phyloP scores from a whole-genome alignment of 495 filamentous ascomycete genomes.

The Lepidopterella palustris region DNA sequence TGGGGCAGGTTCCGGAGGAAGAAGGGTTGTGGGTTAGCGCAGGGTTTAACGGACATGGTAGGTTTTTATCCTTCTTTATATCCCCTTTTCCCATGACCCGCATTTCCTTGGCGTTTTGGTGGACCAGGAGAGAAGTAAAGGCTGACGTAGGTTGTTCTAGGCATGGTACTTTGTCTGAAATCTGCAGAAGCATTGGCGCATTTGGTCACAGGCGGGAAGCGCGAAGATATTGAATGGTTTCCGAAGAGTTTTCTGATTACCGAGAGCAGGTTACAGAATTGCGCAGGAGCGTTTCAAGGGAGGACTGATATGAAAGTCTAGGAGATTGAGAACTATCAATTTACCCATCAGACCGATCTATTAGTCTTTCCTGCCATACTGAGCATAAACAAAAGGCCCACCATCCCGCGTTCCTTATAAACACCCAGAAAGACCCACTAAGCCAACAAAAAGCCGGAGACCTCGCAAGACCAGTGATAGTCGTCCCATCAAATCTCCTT shows the following conservation, averaged over 20 bases:
- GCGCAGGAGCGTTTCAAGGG: constrained; percentile 39
- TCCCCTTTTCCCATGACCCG: not conserved
- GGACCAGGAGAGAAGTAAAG: too few relatives aligned
- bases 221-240: constrained; percentile 43
- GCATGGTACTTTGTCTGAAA: constrained; percentile 52
- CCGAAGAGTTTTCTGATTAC: constrained; percentile 44
- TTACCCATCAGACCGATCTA: too few relatives aligned
- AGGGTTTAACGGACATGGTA: constrained; percentile 53
- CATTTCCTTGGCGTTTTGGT: not conserved
- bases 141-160: not conserved
- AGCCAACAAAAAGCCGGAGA: too few relatives aligned
- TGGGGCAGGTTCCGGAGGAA: constrained; percentile 37
- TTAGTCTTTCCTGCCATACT: too few relatives aligned
- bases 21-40: constrained; percentile 46
- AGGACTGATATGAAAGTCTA: constrained; percentile 27
- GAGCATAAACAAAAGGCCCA: too few relatives aligned
- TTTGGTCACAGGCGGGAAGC: constrained; percentile 42
- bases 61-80: not conserved
- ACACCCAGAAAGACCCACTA: too few relatives aligned
- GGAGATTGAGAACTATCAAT: too few relatives aligned
- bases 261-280: constrained; percentile 42
- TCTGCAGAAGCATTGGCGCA: constrained; percentile 47
- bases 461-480: too few relatives aligned
- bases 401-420: too few relatives aligned
- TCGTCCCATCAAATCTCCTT: constrained; percentile 24